phyloP scores from a whole-genome alignment of 352 stramenopile species.

The Pythium aristosporum region DNA sequence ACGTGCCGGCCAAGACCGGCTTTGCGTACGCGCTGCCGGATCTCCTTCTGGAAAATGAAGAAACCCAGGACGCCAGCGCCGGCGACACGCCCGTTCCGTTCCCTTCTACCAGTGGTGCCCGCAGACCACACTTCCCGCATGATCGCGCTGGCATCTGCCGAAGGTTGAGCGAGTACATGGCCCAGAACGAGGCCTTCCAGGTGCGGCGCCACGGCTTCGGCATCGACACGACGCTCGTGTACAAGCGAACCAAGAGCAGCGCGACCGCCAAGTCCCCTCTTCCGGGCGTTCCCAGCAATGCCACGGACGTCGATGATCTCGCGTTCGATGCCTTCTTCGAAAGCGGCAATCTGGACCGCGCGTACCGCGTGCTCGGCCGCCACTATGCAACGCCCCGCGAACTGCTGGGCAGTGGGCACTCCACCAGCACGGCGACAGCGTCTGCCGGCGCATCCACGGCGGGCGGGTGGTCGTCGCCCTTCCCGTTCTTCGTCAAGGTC shows the following conservation, averaged over 20 bases:
- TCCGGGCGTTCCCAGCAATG: not conserved
- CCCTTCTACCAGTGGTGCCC: not conserved
- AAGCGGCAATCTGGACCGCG: conserved; percentile 73
- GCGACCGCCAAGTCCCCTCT: not conserved
- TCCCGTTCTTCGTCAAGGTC: conserved; percentile 54
- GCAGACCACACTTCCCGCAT: not conserved
- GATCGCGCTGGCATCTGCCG: conserved; percentile 38
- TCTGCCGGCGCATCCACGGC: not conserved
- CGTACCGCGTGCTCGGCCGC: conserved; percentile 55
- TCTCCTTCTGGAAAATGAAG: conserved; percentile 38
- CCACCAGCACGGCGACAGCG: not conserved
- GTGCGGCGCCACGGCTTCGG: conserved; percentile 57
- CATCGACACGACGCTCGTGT: conserved; percentile 53
- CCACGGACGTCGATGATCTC: conserved; percentile 35
- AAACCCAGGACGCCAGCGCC: conserved; percentile 24
- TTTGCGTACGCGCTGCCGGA: conserved; percentile 58
- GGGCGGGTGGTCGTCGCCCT: conserved; percentile 28
- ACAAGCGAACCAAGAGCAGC: conserved; percentile 58
- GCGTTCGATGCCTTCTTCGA: conserved; percentile 70
- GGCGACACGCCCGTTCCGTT: not conserved
- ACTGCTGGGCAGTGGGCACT: conserved; percentile 13
- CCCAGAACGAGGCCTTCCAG: conserved; percentile 64
- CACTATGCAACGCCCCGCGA: conserved; percentile 53
- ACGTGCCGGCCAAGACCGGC: conserved; percentile 52
- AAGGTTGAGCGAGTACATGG: conserved; percentile 68